Evolutionary conservation across 192 early-diverging fungal species (phyloP).

Genomic region (Helicostylum pulchrum): DNA sequence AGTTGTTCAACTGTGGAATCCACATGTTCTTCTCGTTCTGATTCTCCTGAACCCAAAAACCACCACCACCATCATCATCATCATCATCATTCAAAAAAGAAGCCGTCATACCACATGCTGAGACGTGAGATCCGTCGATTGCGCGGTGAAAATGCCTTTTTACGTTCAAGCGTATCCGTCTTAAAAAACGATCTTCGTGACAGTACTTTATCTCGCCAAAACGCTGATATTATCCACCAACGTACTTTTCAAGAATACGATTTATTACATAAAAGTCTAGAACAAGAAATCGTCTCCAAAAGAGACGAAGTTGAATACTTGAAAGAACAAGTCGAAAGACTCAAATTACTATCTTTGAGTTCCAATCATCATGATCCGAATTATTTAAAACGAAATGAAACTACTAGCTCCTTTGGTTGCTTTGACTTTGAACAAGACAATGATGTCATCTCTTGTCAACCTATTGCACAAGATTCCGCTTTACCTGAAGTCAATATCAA

Average conservation of each 20-base stretch:
- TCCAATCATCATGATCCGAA: background rate
- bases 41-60: background rate
- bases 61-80: too few relatives aligned
- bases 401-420: background rate
- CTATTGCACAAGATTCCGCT: slow-evolving; percentile 17
- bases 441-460: slow-evolving; percentile 7
- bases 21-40: background rate
- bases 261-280: slow-evolving; percentile 11
- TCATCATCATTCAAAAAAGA: background rate
- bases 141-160: slow-evolving; percentile 25
- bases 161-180: slow-evolving; percentile 21
- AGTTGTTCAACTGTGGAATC: background rate
- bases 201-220: slow-evolving; percentile 21
- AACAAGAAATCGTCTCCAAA: slow-evolving; percentile 17
- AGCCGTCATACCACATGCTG: slow-evolving; percentile 17
- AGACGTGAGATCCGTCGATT: slow-evolving; percentile 32
- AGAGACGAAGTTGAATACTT: slow-evolving; percentile 23
- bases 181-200: slow-evolving; percentile 25
- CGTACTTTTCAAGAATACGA: slow-evolving; percentile 20
- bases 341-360: background rate
- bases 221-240: slow-evolving; percentile 25
- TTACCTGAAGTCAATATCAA: slow-evolving; percentile 13
- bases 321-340: slow-evolving; percentile 16
- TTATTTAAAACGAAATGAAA: background rate
- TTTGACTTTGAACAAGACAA: background rate